A percentile compares a stretch with the other conserved stretches of the same genome.
phyloP scores from a whole-genome alignment of 2,329 filamentous ascomycete genomes.

The Thielaviopsis ethacetica region DNA sequence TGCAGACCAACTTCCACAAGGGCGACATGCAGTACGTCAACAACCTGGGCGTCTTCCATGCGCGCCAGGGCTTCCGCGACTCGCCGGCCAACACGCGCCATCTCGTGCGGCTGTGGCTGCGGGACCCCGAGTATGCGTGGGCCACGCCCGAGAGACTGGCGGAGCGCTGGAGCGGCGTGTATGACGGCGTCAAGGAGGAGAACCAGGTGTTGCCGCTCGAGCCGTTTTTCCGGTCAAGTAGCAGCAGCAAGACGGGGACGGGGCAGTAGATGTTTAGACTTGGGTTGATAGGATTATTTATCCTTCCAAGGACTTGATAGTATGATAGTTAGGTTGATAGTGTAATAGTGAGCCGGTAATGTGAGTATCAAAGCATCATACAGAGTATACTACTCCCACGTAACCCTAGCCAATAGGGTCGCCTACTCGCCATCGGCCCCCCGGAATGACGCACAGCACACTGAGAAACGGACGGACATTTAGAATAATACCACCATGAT shows the following conservation, averaged over 20 bases:
- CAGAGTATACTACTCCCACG: too few species aligned
- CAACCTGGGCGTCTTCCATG: constrained; percentile 37
- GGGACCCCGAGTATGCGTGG: constrained; percentile 33
- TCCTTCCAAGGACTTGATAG: too few species aligned
- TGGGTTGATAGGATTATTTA: too few species aligned
- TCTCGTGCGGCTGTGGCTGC: constrained; percentile 32
- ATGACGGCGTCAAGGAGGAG: constrained; percentile 32
- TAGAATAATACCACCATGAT: background rate
- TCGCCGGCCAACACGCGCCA: constrained; percentile 29
- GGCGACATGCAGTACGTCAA: constrained; percentile 40
- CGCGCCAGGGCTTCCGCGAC: constrained; percentile 32
- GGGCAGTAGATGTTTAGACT: constrained; percentile 3
- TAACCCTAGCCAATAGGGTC: background rate
- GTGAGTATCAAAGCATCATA: too few species aligned
- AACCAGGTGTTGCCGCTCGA: constrained; percentile 40
- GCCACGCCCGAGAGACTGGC: constrained; percentile 27
- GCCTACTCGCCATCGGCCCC: background rate
- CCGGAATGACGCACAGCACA: background rate
- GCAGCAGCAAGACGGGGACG: constrained; percentile 6
- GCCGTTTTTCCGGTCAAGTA: constrained; percentile 18
- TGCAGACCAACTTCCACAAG: constrained; percentile 29
- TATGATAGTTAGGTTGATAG: too few species aligned
- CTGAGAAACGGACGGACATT: background rate
- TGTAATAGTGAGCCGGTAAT: too few species aligned
- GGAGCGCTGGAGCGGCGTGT: constrained; percentile 35